A percentile compares a stretch with the other conserved stretches of the same genome.
These are phyloP conservation scores for Cronartium quercuum DNA, from an alignment of 1,284 basidiomycete genomes.

Conservation along the genomic window DNA sequence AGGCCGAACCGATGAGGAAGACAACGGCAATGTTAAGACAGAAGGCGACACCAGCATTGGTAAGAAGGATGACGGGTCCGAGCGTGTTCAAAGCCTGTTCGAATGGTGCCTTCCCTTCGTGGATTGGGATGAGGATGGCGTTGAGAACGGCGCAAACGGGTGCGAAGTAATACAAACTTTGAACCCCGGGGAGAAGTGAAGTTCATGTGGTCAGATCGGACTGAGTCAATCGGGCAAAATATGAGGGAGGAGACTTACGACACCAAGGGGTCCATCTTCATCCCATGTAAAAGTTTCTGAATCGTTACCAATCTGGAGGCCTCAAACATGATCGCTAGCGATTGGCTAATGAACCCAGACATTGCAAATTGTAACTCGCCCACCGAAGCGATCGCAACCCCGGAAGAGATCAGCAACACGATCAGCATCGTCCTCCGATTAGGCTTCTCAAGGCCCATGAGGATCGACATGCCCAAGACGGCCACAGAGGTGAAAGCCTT, in stretches of 20 bases:
- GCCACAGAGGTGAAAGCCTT: constrained; percentile 52
- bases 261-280: constrained; percentile 46
- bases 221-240: background rate
- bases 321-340: constrained; percentile 45
- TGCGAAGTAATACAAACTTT: constrained; percentile 28
- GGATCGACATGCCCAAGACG: constrained; percentile 46
- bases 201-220: background rate
- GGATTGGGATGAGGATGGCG: constrained; percentile 51
- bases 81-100: constrained; percentile 49
- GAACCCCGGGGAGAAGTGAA: background rate
- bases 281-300: constrained; percentile 46
- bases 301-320: constrained; percentile 45
- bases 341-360: constrained; percentile 43
- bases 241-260: constrained; percentile 38
- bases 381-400: constrained; percentile 46
- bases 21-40: constrained; percentile 53
- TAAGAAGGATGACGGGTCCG: constrained; percentile 51
- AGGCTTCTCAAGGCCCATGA: constrained; percentile 47
- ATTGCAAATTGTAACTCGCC: constrained; percentile 46
- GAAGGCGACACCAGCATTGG: constrained; percentile 53
- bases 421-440: constrained; percentile 49
- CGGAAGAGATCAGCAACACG: constrained; percentile 52
- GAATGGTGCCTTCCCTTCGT: constrained; percentile 53
- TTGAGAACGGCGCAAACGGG: constrained; percentile 52
- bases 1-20: constrained; percentile 52